phyloP scores from a whole-genome alignment of 176 grass and related monocot species.

The Oryza brachyantha region DNA sequence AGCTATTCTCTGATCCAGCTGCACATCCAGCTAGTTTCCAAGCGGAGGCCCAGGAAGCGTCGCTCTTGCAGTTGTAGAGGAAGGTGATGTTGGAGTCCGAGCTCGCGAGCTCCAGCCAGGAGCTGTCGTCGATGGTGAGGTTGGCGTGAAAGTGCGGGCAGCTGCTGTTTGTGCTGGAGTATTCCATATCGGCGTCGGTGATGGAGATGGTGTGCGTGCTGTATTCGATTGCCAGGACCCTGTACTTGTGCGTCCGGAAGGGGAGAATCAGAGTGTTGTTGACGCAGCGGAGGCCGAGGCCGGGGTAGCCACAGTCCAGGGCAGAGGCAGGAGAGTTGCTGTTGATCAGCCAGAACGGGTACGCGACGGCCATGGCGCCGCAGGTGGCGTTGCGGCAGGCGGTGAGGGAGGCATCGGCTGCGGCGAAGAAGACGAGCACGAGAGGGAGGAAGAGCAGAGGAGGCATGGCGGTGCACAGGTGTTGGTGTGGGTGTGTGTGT shows the following conservation, averaged over 20 bases:
- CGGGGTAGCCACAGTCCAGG: slow-evolving; percentile 33
- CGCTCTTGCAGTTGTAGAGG: slow-evolving; percentile 43
- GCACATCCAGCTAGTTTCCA: not conserved
- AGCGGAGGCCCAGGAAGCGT: not conserved
- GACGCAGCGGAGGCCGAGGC: slow-evolving; percentile 51
- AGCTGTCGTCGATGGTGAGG: slow-evolving; percentile 23
- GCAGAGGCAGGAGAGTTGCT: not conserved
- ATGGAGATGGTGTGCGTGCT: not conserved
- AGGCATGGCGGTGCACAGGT: not conserved
- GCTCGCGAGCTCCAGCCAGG: not conserved
- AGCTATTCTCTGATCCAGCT: not conserved
- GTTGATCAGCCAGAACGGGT: slow-evolving; percentile 53
- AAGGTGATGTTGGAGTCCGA: slow-evolving; percentile 40
- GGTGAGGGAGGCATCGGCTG: not conserved
- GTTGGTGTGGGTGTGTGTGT: not conserved
- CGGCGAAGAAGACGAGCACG: not conserved
- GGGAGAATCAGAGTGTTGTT: slow-evolving; percentile 31
- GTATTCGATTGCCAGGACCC: slow-evolving; percentile 27
- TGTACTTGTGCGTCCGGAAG: slow-evolving; percentile 30
- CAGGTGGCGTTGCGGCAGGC: slow-evolving; percentile 32
- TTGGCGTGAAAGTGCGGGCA: slow-evolving; percentile 46
- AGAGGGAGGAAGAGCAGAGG: slow-evolving; percentile 5
- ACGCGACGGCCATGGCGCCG: slow-evolving; percentile 26
- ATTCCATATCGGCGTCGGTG: slow-evolving; percentile 10
- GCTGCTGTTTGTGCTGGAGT: not conserved